A percentile compares a stretch with the other conserved stretches of the same genome.
These are phyloP conservation scores for Saccharomyces hybrid DNA, from an alignment of 1,139 yeast genomes.

Conservation along the genomic window DNA sequence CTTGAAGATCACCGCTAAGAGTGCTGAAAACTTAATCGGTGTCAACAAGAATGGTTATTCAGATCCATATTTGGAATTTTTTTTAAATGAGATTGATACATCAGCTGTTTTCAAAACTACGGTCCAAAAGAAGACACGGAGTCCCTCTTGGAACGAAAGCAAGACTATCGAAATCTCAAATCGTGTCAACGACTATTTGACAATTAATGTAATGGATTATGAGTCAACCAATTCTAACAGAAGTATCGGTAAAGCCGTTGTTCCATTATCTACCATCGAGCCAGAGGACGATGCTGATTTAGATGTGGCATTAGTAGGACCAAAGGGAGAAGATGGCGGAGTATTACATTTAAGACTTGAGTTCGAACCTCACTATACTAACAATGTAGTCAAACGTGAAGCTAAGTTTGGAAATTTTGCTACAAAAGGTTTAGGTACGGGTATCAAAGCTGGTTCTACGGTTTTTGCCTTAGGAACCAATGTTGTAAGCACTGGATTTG, in stretches of 20 bases:
- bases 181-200: slow-evolving; percentile 51
- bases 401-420: slow-evolving; percentile 33
- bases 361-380: slow-evolving; percentile 63
- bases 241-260: slow-evolving; percentile 53
- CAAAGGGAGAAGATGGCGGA: slow-evolving; percentile 53
- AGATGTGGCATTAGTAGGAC: slow-evolving; percentile 43
- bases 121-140: slow-evolving; percentile 71
- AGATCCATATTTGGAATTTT: slow-evolving; percentile 74
- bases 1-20: slow-evolving; percentile 49
- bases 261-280: slow-evolving; percentile 56
- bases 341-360: slow-evolving; percentile 46
- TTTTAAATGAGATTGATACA: slow-evolving; percentile 50
- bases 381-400: slow-evolving; percentile 29
- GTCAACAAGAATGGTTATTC: slow-evolving; percentile 85
- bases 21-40: slow-evolving; percentile 60
- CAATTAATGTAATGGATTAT: slow-evolving; percentile 68
- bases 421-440: slow-evolving; percentile 20
- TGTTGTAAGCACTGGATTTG: slow-evolving; percentile 36
- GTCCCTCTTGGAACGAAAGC: slow-evolving; percentile 75
- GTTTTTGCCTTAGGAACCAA: slow-evolving; percentile 28
- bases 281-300: slow-evolving; percentile 45
- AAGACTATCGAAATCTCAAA: slow-evolving; percentile 43
- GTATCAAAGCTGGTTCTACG: slow-evolving; percentile 34
- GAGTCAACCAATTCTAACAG: slow-evolving; percentile 86
- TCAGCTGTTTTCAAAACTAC: slow-evolving; percentile 55